These are phyloP conservation scores for Pyrus hybrid DNA, from an alignment of 331 rosid genomes.

Conservation along the genomic window DNA sequence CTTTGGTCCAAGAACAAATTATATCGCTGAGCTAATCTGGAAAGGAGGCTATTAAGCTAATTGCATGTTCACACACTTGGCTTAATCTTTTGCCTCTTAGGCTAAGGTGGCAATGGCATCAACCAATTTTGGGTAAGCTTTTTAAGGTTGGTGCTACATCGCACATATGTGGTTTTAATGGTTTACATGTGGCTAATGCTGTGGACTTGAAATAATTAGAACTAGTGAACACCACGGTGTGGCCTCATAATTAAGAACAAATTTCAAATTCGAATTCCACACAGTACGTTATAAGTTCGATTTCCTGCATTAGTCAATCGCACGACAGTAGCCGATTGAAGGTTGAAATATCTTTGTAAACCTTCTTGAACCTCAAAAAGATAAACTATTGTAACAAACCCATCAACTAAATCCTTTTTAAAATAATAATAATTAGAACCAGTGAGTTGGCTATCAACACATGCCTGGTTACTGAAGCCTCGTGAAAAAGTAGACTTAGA, in stretches of 20 bases:
- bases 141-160: background rate
- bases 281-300: fast-evolving
- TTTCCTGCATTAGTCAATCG: fast-evolving
- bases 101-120: background rate
- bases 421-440: background rate
- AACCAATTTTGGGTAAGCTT: background rate
- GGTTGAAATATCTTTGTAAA: fast-evolving
- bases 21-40: background rate
- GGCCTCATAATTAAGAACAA: no score
- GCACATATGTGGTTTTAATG: no score
- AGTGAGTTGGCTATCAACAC: background rate
- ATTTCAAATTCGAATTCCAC: no score
- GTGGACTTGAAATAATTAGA: background rate
- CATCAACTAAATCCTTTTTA: no score
- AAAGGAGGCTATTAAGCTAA: background rate
- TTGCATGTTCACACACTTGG: background rate
- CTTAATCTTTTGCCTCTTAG: background rate
- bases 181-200: background rate
- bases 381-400: no score
- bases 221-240: background rate
- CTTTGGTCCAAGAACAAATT: background rate
- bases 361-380: no score
- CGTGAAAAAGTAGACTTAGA: background rate
- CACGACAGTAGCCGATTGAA: fast-evolving
- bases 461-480: background rate